These are phyloP conservation scores for Coemansia sp. DNA, from an alignment of 192 early-diverging fungal species.

Conservation along the genomic window DNA sequence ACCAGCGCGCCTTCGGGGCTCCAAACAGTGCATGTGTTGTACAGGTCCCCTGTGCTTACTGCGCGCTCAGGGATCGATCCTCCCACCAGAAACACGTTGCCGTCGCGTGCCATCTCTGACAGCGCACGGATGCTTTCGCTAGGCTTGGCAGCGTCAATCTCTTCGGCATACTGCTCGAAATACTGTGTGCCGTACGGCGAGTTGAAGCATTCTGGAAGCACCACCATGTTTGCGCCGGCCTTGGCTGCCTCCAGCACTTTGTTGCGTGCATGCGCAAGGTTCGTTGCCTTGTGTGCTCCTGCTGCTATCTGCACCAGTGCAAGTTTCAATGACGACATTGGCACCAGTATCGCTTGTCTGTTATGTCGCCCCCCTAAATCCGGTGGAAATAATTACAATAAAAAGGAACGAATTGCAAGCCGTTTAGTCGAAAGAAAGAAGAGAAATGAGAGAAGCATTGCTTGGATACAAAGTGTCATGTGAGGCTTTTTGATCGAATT, in stretches of 20 bases:
- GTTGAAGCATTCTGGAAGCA: constrained; percentile 99
- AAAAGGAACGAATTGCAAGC: no score
- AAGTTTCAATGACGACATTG: constrained; percentile 49
- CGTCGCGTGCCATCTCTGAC: constrained; percentile 82
- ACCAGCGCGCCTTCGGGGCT: constrained; percentile 62
- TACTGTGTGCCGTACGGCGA: constrained; percentile 91
- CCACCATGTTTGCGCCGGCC: constrained; percentile 84
- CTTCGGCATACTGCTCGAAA: constrained; percentile 92
- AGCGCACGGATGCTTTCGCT: constrained; percentile 74
- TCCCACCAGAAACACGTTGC: constrained; percentile 81
- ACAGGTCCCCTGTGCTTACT: constrained; percentile 56
- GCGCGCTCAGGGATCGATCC: constrained; percentile 89
- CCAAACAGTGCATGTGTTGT: constrained; percentile 84
- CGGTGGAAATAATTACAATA: neutral
- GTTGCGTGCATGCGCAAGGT: constrained; percentile 71
- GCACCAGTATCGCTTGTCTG: neutral
- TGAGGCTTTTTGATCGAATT: neutral
- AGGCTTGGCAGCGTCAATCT: constrained; percentile 49
- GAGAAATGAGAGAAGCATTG: no score
- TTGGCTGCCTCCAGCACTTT: constrained; percentile 83
- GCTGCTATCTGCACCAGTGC: constrained; percentile 81
- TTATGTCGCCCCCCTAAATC: neutral
- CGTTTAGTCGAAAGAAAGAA: no score
- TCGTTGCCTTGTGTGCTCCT: constrained; percentile 68
- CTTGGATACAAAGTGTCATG: neutral